phyloP scores from a whole-genome alignment of 495 filamentous ascomycete genomes.

The Trichoderma gamsii region DNA sequence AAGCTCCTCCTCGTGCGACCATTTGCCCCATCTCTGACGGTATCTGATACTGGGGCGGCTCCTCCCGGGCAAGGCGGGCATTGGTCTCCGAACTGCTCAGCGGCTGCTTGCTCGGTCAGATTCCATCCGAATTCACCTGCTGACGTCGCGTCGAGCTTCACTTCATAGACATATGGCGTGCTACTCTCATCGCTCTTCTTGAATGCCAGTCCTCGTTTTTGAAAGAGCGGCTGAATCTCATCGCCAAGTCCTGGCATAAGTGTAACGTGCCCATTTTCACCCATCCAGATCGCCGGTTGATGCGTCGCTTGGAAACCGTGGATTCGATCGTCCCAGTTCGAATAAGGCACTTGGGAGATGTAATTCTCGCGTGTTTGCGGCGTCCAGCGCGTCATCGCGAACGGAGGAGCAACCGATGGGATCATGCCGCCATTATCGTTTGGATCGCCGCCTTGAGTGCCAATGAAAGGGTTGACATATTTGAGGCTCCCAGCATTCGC shows the following conservation, averaged over 20 bases:
- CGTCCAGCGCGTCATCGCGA: conserved; percentile 33
- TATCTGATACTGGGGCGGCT: conserved; percentile 21
- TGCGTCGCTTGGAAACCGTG: conserved; percentile 33
- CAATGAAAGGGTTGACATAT: conserved; percentile 29
- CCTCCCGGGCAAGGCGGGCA: conserved; percentile 23
- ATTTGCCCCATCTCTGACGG: conserved; percentile 24
- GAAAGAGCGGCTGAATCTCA: conserved; percentile 24
- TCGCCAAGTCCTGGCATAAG: conserved; percentile 21
- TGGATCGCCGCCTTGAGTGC: conserved; percentile 24
- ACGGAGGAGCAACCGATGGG: conserved; percentile 29
- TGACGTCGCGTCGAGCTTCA: conserved; percentile 26
- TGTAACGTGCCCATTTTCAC: conserved; percentile 27
- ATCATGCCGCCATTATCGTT: conserved; percentile 32
- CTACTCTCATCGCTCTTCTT: conserved; percentile 27
- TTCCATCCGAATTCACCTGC: conserved; percentile 24
- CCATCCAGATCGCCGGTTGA: conserved; percentile 33
- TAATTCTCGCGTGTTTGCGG: conserved; percentile 31
- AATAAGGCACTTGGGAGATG: conserved; percentile 30
- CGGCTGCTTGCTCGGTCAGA: conserved; percentile 23
- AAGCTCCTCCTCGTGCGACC: conserved; percentile 21
- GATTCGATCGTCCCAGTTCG: conserved; percentile 24
- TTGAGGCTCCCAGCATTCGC: conserved; percentile 23
- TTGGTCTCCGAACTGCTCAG: background rate
- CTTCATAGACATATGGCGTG: conserved; percentile 29
- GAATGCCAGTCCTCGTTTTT: conserved; percentile 27